Percentiles rank a stretch among this genome's conserved stretches.
Evolutionary conservation across 2,329 filamentous ascomycete species (phyloP).

Genomic region (Aspergillus neotritici): DNA sequence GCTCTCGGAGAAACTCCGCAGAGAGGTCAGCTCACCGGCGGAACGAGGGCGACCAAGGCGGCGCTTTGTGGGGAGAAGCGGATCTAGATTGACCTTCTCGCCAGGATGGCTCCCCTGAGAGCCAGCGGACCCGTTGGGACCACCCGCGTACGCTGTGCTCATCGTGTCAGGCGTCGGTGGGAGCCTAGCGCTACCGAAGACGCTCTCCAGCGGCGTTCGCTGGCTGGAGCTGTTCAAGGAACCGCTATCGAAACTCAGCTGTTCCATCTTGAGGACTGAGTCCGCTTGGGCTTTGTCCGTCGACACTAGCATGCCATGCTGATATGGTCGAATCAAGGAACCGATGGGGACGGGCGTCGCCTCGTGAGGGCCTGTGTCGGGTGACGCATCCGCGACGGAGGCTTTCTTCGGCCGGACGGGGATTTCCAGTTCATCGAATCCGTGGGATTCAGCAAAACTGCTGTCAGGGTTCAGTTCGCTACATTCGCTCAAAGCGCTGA

Average conservation of each 20-base stretch:
- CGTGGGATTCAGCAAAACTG: constrained; percentile 15
- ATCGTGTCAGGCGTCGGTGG: constrained; percentile 42
- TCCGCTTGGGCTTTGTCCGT: too few species aligned
- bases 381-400: neutral
- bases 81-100: constrained; percentile 22
- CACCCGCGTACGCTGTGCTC: constrained; percentile 33
- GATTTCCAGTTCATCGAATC: constrained; percentile 25
- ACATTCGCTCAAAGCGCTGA: constrained; percentile 43
- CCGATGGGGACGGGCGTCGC: constrained; percentile 24
- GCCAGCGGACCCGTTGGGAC: constrained; percentile 29
- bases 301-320: constrained; percentile 5
- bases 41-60: constrained; percentile 29
- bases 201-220: constrained; percentile 25
- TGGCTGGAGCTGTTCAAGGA: constrained; percentile 22
- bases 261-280: constrained; percentile 13
- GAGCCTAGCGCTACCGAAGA: constrained; percentile 31
- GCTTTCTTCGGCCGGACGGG: constrained; percentile 20
- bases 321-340: constrained; percentile 28
- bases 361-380: constrained; percentile 13
- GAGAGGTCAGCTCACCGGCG: constrained; percentile 28
- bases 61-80: constrained; percentile 16
- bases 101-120: constrained; percentile 23
- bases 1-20: constrained; percentile 27
- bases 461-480: constrained; percentile 36
- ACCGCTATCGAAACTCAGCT: constrained; percentile 19